A percentile compares a stretch with the other conserved stretches of the same genome.
These are phyloP conservation scores for Trametes gibbosa DNA, from an alignment of 768 basidiomycete species.

Conservation along the genomic window DNA sequence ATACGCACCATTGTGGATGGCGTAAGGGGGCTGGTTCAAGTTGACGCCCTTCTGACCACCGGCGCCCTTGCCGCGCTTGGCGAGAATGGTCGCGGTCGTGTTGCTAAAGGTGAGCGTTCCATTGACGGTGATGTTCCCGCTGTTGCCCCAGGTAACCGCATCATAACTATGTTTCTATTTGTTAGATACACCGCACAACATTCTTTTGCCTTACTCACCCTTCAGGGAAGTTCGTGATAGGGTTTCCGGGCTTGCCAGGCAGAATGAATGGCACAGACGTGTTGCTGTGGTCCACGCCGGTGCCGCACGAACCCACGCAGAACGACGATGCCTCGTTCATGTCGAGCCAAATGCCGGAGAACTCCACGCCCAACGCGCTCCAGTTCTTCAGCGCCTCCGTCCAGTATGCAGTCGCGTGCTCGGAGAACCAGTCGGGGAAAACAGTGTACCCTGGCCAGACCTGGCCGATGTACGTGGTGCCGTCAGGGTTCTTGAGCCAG, in stretches of 20 bases:
- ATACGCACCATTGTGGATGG: conserved; percentile 69
- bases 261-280: conserved; percentile 53
- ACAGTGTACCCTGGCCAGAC: conserved; percentile 81
- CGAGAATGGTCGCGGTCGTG: conserved; percentile 51
- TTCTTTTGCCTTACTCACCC: conserved; percentile 43
- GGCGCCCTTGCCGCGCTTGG: conserved; percentile 48
- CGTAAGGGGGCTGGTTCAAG: conserved; percentile 59
- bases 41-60: conserved; percentile 45
- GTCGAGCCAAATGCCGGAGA: conserved; percentile 66
- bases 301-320: conserved; percentile 60
- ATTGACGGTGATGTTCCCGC: conserved; percentile 74
- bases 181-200: background rate
- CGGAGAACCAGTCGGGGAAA: conserved; percentile 61
- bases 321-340: conserved; percentile 68
- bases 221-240: conserved; percentile 61
- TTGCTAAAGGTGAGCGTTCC: conserved; percentile 53
- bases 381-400: conserved; percentile 56
- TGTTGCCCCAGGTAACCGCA: conserved; percentile 55
- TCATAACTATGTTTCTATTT: conserved; percentile 53
- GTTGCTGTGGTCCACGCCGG: conserved; percentile 52
- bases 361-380: conserved; percentile 49
- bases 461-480: conserved; percentile 66
- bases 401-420: conserved; percentile 55
- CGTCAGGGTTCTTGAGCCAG: conserved; percentile 75
- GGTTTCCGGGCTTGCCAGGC: conserved; percentile 54